Base-by-base conservation (phyloP, 1,284 basidiomycete genomes). In the Pulchroboletus neoregius region DNA sequence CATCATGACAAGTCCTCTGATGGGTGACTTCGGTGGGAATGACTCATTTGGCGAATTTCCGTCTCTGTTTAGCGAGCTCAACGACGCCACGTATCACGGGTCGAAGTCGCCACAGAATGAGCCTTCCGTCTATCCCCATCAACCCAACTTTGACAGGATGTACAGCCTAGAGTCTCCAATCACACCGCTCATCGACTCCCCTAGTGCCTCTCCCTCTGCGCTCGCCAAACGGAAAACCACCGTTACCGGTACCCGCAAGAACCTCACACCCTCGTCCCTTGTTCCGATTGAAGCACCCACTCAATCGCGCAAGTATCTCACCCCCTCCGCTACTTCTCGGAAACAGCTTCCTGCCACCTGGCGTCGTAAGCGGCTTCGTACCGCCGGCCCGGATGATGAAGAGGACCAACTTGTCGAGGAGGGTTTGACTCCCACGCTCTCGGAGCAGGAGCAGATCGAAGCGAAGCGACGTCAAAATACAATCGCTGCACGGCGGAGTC, bases 381-480 rank as follows among this genome's bases (percentile, higher is more conserved):
- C 72, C 0, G 64, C 67, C 45, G 79, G 69, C 16, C 76, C 78
- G 28, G 79, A 71, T 7, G 78, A 79, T 9, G 82, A 82, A 22
- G 73, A 71, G 18, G 70, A 69, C 10, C 42, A 66, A 34, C 62
- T 66, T n/a, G 71, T 69, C 4, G 79, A 79, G 48, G 77, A 77
- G 18, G 73, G 18, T 39, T 1, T 74, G 34, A 72, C 31, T 68
- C 75, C 58, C 47, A 70, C 46, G 58, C 71, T 50, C 61, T 70
- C 69, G 2, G 83, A 80, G 62, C 63, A 75, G 54, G 76, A 83
- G 52, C 78, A 80, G 46, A 89, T 91, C 55, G 85, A 84, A 65
- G 73, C 73, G 20, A 91, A 91, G 74, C 77, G 88, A 35, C 74
- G 84, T 3, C 82, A 87, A 64, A 91, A 91, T 65, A 91, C 88